Conservation (phyloP, 2,329 filamentous ascomycete species). For the Blastomyces percursus region DNA sequence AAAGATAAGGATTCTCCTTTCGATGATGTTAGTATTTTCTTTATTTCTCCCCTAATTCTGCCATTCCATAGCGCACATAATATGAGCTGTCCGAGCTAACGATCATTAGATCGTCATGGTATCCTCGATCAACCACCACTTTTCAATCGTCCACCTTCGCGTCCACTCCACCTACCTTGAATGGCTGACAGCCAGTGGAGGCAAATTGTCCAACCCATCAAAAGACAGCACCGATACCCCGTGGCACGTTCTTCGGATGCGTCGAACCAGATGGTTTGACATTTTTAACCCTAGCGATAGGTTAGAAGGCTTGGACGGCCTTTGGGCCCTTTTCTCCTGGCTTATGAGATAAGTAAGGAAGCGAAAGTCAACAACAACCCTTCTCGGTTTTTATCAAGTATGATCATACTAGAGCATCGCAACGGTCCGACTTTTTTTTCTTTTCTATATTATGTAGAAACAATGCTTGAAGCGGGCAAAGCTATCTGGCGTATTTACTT, state of each 20-base stretch:
- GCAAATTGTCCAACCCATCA: conserved; percentile 16
- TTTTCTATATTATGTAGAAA: too few species aligned
- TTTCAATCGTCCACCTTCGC: conserved; percentile 48
- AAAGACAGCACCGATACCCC: conserved; percentile 21
- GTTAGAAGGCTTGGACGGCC: conserved; percentile 43
- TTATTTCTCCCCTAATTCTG: neutral
- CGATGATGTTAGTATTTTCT: conserved; percentile 41
- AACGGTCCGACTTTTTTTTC: neutral
- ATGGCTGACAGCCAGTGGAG: conserved; percentile 40
- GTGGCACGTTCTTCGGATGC: conserved; percentile 44
- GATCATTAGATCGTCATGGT: conserved; percentile 46
- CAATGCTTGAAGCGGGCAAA: too few species aligned
- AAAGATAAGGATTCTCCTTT: conserved; percentile 37
- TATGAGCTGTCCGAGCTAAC: neutral
- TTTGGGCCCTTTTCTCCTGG: conserved; percentile 50
- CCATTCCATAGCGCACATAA: neutral
- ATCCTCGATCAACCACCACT: conserved; percentile 52
- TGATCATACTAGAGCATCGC: neutral
- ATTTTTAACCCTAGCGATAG: conserved; percentile 45
- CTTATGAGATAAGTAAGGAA: conserved; percentile 28
- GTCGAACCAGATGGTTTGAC: conserved; percentile 50
- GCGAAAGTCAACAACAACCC: neutral
- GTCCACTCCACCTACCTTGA: conserved; percentile 47
- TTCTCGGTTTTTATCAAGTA: neutral
- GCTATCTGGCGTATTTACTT: too few species aligned